A percentile compares a stretch with the other conserved stretches of the same genome.
These are phyloP conservation scores for Cladophialophora exuberans DNA, from an alignment of 2,329 filamentous ascomycete genomes.

Conservation along the genomic window DNA sequence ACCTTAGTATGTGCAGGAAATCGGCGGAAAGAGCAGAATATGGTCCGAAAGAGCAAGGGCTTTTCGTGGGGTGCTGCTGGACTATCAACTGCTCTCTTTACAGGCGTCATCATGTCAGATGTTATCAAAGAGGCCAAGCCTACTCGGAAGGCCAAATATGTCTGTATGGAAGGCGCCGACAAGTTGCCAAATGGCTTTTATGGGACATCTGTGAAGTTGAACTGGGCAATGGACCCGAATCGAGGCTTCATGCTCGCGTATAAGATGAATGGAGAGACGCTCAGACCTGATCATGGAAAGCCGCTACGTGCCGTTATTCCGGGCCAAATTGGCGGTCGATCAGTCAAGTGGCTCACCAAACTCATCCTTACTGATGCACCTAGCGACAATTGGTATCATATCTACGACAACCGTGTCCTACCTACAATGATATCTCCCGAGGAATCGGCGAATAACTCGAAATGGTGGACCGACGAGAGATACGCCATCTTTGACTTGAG, in stretches of 20 bases:
- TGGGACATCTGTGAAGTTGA: constrained; percentile 83
- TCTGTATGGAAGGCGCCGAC: constrained; percentile 91
- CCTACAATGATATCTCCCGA: constrained; percentile 86
- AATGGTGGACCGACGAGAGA: constrained; percentile 84
- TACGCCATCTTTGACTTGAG: constrained; percentile 94
- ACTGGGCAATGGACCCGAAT: constrained; percentile 84
- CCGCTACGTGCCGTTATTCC: constrained; percentile 83
- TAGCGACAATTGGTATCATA: constrained; percentile 94
- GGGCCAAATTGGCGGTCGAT: constrained; percentile 87
- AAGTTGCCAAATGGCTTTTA: constrained; percentile 86
- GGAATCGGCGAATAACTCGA: constrained; percentile 70
- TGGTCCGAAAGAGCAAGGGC: constrained; percentile 86
- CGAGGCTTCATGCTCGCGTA: constrained; percentile 84
- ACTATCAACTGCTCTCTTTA: constrained; percentile 84
- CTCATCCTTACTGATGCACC: constrained; percentile 77
- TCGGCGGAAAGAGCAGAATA: constrained; percentile 88
- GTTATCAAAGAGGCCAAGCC: constrained; percentile 71
- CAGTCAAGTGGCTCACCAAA: constrained; percentile 88
- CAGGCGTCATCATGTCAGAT: constrained; percentile 75
- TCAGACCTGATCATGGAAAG: constrained; percentile 83
- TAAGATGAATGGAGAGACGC: constrained; percentile 83
- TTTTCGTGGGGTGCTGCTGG: constrained; percentile 94
- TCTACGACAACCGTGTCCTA: constrained; percentile 88
- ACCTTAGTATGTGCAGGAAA: constrained; percentile 93
- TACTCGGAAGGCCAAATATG: constrained; percentile 71